Percentiles rank a stretch among this genome's conserved stretches.
These are phyloP conservation scores for Nymphaea thermarum DNA, from an alignment of 164 flowering plant genomes.

Conservation along the genomic window DNA sequence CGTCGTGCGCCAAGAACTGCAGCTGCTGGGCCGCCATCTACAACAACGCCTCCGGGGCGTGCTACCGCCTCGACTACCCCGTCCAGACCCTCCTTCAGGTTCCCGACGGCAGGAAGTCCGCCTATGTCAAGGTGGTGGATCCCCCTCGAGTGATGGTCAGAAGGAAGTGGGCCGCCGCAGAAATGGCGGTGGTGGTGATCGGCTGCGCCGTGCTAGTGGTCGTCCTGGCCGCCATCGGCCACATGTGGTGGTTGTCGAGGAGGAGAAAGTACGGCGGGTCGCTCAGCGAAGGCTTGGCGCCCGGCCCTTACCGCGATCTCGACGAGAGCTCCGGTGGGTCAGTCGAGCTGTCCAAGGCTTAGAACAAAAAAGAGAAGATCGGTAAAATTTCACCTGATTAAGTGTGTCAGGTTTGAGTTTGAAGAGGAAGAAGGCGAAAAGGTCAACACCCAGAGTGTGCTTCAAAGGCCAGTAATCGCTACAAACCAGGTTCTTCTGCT, in stretches of 20 bases:
- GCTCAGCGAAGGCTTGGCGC: slow-evolving; percentile 26
- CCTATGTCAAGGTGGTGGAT: slow-evolving; percentile 47
- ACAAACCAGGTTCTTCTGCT: too few species aligned
- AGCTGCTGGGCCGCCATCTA: slow-evolving; percentile 80
- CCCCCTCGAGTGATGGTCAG: slow-evolving; percentile 4
- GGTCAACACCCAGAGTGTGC: too few species aligned
- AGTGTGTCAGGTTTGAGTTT: too few species aligned
- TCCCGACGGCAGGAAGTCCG: slow-evolving; percentile 46
- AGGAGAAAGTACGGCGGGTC: slow-evolving; percentile 7
- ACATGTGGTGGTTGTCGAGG: slow-evolving; percentile 25
- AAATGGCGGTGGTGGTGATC: slow-evolving; percentile 20
- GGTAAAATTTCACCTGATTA: too few species aligned
- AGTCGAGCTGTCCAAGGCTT: slow-evolving; percentile 23
- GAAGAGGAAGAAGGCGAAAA: too few species aligned
- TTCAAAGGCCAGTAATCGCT: too few species aligned
- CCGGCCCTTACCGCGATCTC: slow-evolving; percentile 53
- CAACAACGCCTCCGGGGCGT: slow-evolving; percentile 65
- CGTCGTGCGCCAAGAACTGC: slow-evolving; percentile 48
- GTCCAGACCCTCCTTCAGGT: slow-evolving; percentile 47
- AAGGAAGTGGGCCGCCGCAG: slow-evolving; percentile 14
- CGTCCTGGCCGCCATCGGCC: slow-evolving; percentile 14
- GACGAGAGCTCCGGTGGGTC: slow-evolving; percentile 40
- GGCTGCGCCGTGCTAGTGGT: slow-evolving; percentile 19
- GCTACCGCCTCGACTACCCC: slow-evolving; percentile 64
- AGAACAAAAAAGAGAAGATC: too few species aligned